Evolutionary conservation across 129 eudicot species (phyloP), one percentile per base, ranked within the genome.

Genomic region (Cynara cardunculus): DNA sequence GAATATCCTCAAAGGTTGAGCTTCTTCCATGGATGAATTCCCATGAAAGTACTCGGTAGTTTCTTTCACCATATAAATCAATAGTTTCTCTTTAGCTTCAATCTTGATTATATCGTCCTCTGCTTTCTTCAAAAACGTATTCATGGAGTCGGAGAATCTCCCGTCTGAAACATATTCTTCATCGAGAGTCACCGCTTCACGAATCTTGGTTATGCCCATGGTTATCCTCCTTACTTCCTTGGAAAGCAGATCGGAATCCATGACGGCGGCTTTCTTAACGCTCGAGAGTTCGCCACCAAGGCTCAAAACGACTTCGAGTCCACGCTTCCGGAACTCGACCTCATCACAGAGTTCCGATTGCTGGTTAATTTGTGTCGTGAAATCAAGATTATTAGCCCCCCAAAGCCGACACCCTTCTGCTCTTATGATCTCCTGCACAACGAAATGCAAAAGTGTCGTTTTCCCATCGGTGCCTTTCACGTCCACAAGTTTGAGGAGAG

Each of bases 391-490:
- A 66, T 77, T 24, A 27, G 66, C 76, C 1, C 79, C 85, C 26
- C 85, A 82, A 62, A 89, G 76, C 39, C 83, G 90, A 32, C 83
- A 88, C 8, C 96, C 96, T 86, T 93, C 97, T 2, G 88, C 86
- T 64, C 89, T 77, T 16, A 87, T 86, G 72, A 93, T 90, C 74
- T 93, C 96, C 12, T 90, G 91, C 9, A 93, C 96, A 25, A 93
- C 97, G 59, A 90, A 90, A 85, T 93, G 97, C 53, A 93, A 85
- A 64, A 93, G 96, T 3, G 97, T 89, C 24, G 97, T 90, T 76
- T 88, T 90, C n/a, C 92, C 91, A 72, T 93, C 97, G 0, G 83
- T 80, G 28, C 92, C 96, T 81, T 93, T 93, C 4, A 90, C 79
- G 72, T 90, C 93, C 30, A 86, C 94, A 28, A 93, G 97, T 73